Evolutionary conservation across 495 filamentous ascomycete genomes (phyloP), one percentile per base, ranked within the genome.

Genomic region (Penicillium pulvis): DNA sequence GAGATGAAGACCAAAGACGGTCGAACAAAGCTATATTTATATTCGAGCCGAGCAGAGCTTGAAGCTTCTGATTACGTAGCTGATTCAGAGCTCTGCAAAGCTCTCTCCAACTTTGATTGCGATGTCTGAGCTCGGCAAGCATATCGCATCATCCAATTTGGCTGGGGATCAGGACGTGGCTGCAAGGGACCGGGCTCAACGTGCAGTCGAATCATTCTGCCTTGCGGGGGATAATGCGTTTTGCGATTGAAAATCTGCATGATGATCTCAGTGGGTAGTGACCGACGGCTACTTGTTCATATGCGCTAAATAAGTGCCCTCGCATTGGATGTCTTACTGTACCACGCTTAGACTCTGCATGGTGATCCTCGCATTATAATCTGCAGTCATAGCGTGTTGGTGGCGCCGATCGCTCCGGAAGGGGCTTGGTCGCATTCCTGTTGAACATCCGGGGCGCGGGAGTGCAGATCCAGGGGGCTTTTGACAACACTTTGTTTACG

Each of bases 111-210:
- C 57, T n/a, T 66, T 63, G 11, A 69, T 65, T 12, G 66, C 67
- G 53, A 59, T 69, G 39, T 82, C 82, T 56, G 83, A 85, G 61
- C 71, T 73, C n/a, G 42, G 17, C 16, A 11, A 17, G 26, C 36
- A 50, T 41, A 80, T 71, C 35, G 66, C 42, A 12, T 53, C 56
- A 52, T 55, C 56, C 56, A 57, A 44, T 56, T 52, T 61, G 19
- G 54, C 52, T 60, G 60, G 23, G 30, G 23, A 49, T 45, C 44
- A n/a, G 23, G 19, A 71, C 49, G 80, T 79, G 4, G 76, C 85
- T 55, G 84, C 71, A 53, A 86, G 75, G 30, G 84, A 84, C 45
- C 19, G 5, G 10, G 36, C 48, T 50, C 53, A 69, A 66, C 63
- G 60, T 66, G 66, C 45, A 51, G 51, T 46, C 43, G 16, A 57